These are phyloP conservation scores for Penicillium sp. DNA, from an alignment of 2,329 filamentous ascomycete genomes.

Conservation along the genomic window DNA sequence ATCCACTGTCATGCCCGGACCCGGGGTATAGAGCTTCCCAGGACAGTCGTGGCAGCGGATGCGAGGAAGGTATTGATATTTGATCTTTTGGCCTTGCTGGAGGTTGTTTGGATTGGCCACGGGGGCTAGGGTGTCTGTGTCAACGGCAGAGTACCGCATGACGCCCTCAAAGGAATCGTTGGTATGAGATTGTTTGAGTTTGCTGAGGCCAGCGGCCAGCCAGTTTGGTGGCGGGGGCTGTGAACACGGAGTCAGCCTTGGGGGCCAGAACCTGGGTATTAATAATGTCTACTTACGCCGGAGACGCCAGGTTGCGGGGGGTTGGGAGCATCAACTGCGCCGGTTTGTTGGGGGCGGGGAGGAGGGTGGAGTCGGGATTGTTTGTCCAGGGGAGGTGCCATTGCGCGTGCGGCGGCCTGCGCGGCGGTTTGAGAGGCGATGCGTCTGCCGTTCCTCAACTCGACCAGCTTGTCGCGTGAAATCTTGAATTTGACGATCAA, in stretches of 20 bases:
- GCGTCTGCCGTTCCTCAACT: slow-evolving; percentile 22
- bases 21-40: slow-evolving; percentile 89
- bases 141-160: slow-evolving; percentile 87
- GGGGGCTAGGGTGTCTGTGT: slow-evolving; percentile 68
- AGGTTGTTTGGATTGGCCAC: slow-evolving; percentile 56
- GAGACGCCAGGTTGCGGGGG: slow-evolving; percentile 45
- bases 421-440: slow-evolving; percentile 56
- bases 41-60: slow-evolving; percentile 93
- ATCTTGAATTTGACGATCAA: slow-evolving; percentile 77
- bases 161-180: slow-evolving; percentile 82
- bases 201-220: slow-evolving; percentile 73
- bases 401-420: slow-evolving; percentile 56
- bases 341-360: slow-evolving; percentile 40
- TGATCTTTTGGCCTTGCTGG: slow-evolving; percentile 63
- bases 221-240: slow-evolving; percentile 85
- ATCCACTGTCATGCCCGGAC: slow-evolving; percentile 77
- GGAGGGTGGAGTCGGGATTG: slow-evolving; percentile 31
- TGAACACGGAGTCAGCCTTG: slow-evolving; percentile 21
- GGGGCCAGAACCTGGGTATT: slow-evolving; percentile 12
- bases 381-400: slow-evolving; percentile 48
- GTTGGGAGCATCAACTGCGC: slow-evolving; percentile 49
- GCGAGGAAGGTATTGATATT: slow-evolving; percentile 81
- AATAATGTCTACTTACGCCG: slow-evolving; percentile 45
- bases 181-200: slow-evolving; percentile 70
- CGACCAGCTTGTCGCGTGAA: slow-evolving; percentile 64